phyloP scores from a whole-genome alignment of 1,139 yeast species.

The Blastobotrys raffinosifermentans region DNA sequence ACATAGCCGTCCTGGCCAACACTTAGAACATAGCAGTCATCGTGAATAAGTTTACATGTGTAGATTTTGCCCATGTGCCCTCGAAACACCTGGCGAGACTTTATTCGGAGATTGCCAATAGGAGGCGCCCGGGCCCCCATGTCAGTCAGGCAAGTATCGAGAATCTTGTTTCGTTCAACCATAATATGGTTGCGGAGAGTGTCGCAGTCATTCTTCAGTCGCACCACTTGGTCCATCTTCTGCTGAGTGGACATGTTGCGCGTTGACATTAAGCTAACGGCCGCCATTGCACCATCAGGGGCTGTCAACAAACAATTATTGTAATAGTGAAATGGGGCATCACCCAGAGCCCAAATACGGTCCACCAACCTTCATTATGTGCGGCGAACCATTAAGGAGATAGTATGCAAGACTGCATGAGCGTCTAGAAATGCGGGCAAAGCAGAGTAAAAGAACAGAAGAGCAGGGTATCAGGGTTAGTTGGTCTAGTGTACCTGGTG shows the following conservation, averaged over 20 bases:
- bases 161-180: background rate
- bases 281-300: too few relatives aligned
- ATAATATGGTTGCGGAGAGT: background rate
- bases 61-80: conserved; percentile 78
- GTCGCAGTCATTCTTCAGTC: background rate
- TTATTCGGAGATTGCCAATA: background rate
- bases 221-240: background rate
- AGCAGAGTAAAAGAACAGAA: too few relatives aligned
- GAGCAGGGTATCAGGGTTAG: too few relatives aligned
- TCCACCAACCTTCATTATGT: too few relatives aligned
- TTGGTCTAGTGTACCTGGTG: too few relatives aligned
- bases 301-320: too few relatives aligned
- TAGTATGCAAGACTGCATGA: too few relatives aligned
- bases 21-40: conserved; percentile 54
- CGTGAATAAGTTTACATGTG: conserved; percentile 61
- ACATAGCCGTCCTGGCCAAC: conserved; percentile 87
- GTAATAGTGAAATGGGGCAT: too few relatives aligned
- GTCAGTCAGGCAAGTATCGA: background rate
- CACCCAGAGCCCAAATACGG: too few relatives aligned
- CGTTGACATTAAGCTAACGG: too few relatives aligned
- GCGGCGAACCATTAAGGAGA: too few relatives aligned
- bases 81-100: conserved; percentile 30
- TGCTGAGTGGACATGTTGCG: background rate
- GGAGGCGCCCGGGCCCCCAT: background rate
- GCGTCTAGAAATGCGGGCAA: too few relatives aligned